A percentile compares a stretch with the other conserved stretches of the same genome.
Evolutionary conservation across 129 eudicot genomes (phyloP).

Genomic region (Chrysanthemum seticuspe): DNA sequence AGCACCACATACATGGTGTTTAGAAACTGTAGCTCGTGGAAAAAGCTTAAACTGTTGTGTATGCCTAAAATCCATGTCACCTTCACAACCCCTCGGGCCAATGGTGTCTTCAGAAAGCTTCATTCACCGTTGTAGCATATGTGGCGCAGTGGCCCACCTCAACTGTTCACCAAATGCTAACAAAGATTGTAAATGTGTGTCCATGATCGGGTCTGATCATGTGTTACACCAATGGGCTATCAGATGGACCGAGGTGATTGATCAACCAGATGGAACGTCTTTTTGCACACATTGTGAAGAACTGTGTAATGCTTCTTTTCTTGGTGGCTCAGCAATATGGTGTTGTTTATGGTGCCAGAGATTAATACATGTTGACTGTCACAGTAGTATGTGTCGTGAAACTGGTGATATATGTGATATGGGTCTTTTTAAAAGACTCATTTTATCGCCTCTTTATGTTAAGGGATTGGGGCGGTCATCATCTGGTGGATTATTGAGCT

Average conservation of each 20-base stretch:
- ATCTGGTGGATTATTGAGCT: conserved; percentile 47
- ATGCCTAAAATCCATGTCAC: conserved; percentile 63
- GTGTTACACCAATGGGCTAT: conserved; percentile 92
- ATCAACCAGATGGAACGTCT: conserved; percentile 68
- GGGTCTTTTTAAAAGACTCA: conserved; percentile 67
- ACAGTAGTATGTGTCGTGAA: conserved; percentile 65
- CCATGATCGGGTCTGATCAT: conserved; percentile 68
- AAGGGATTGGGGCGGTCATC: conserved; percentile 46
- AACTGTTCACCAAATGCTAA: conserved; percentile 62
- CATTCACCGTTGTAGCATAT: conserved; percentile 77
- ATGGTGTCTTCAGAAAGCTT: conserved; percentile 48
- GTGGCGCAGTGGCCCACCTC: conserved; percentile 84
- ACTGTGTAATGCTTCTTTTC: conserved; percentile 80
- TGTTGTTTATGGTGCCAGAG: conserved; percentile 94
- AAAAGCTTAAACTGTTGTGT: conserved; percentile 85
- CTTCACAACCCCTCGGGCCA: conserved; percentile 54
- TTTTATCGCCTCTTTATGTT: conserved; percentile 79
- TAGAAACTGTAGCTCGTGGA: conserved; percentile 78
- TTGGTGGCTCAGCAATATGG: conserved; percentile 91
- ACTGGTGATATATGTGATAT: conserved; percentile 78
- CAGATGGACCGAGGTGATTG: conserved; percentile 70
- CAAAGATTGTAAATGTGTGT: conserved; percentile 82
- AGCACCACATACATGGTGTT: conserved; percentile 80
- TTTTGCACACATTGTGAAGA: conserved; percentile 86
- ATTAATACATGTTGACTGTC: conserved; percentile 79